Percentiles rank a stretch among this genome's conserved stretches.
Evolutionary conservation across 805 yeast genomes (phyloP).

Genomic region (Candida michaelii): DNA sequence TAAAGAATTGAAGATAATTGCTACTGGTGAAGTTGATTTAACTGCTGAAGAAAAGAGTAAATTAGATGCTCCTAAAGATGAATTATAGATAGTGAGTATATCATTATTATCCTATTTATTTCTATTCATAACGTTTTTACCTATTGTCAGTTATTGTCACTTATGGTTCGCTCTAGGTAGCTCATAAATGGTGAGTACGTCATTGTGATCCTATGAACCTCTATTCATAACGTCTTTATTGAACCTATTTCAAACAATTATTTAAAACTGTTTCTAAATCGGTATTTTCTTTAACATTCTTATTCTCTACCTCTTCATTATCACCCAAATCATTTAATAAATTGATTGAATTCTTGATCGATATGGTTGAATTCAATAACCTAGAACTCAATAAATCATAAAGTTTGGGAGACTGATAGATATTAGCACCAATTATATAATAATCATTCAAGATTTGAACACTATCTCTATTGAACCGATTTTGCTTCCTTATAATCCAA

Average conservation of each 20-base stretch:
- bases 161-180: too few species aligned
- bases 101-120: too few species aligned
- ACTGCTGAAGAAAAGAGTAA: constrained; percentile 21
- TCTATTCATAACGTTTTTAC: too few species aligned
- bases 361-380: constrained; percentile 41
- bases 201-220: too few species aligned
- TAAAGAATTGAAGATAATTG: constrained; percentile 60
- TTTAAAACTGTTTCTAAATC: constrained; percentile 32
- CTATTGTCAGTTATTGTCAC: too few species aligned
- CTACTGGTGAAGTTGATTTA: constrained; percentile 64
- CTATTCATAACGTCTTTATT: too few species aligned
- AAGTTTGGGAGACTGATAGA: constrained; percentile 84
- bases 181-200: too few species aligned
- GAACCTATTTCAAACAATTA: constrained; percentile 3
- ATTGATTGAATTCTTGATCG: constrained; percentile 34
- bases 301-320: constrained; percentile 7
- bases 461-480: constrained; percentile 43
- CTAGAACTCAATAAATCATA: constrained; percentile 73
- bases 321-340: constrained; percentile 31
- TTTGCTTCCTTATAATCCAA: constrained; percentile 87
- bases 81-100: too few species aligned
- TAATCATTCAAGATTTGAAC: constrained; percentile 69
- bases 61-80: constrained; percentile 12
- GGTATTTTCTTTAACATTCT: constrained; percentile 28
- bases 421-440: constrained; percentile 87